phyloP scores from a whole-genome alignment of 1,139 yeast genomes.

The Debaryomycetaceae sp. region DNA sequence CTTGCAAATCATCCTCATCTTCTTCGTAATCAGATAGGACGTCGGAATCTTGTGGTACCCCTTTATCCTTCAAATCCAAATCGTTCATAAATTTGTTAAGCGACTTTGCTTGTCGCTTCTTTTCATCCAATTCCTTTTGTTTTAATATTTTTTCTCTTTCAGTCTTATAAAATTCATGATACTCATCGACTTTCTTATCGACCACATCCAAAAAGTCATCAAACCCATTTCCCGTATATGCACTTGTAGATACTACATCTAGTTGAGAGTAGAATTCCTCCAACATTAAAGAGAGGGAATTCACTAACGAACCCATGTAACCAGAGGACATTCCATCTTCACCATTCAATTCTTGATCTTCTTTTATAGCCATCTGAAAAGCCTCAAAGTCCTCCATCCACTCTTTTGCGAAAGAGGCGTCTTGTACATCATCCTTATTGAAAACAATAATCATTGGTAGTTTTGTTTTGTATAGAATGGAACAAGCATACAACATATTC shows the following conservation, averaged over 20 bases:
- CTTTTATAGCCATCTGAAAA: conserved; percentile 74
- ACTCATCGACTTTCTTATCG: conserved; percentile 84
- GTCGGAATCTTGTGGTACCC: conserved; percentile 43
- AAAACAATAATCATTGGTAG: conserved; percentile 96
- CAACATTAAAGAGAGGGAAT: conserved; percentile 92
- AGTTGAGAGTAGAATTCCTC: conserved; percentile 94
- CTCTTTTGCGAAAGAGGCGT: conserved; percentile 83
- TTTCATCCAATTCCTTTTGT: conserved; percentile 74
- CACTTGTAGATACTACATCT: conserved; percentile 87
- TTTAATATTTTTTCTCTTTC: conserved; percentile 82
- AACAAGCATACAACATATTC: conserved; percentile 97
- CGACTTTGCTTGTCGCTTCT: conserved; percentile 66
- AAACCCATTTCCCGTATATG: conserved; percentile 91
- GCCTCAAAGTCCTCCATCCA: conserved; percentile 98
- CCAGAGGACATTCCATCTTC: conserved; percentile 78
- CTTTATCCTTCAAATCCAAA: conserved; percentile 56
- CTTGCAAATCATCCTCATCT: conserved; percentile 58
- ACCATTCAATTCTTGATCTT: conserved; percentile 59
- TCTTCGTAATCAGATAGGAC: conserved; percentile 67
- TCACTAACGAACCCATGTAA: conserved; percentile 90
- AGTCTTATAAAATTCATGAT: conserved; percentile 73
- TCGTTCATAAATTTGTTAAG: conserved; percentile 77
- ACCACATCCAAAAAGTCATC: conserved; percentile 84
- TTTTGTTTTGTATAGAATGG: conserved; percentile 92
- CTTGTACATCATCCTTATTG: conserved; percentile 88